Evolutionary conservation across 352 stramenopile species (phyloP).

Genomic region (Bremia lactucae): DNA sequence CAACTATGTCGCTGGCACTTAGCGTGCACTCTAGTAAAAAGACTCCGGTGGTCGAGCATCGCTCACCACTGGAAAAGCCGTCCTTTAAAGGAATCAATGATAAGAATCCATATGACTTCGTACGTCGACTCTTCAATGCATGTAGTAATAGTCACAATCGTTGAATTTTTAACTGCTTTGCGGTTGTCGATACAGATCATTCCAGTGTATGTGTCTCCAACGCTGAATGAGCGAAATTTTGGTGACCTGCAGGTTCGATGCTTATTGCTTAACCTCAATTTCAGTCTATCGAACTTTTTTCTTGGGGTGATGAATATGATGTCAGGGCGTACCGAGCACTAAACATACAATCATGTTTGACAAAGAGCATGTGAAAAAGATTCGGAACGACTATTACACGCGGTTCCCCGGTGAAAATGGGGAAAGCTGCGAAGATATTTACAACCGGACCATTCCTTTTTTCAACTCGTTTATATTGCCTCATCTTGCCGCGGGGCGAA

Average conservation of each 20-base stretch:
- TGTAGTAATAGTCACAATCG: too few relatives aligned
- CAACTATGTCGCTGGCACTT: constrained; percentile 65
- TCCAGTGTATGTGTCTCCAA: constrained; percentile 68
- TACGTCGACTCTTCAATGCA: constrained; percentile 16
- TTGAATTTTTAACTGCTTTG: constrained; percentile 7
- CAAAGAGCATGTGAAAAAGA: constrained; percentile 60
- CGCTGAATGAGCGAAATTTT: constrained; percentile 80
- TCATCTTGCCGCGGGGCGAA: constrained; percentile 57
- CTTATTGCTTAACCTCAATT: too few relatives aligned
- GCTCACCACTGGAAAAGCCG: constrained; percentile 56
- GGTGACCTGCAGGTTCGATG: constrained; percentile 48
- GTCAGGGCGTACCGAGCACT: constrained; percentile 56
- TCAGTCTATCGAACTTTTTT: too few relatives aligned
- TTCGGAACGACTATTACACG: constrained; percentile 72
- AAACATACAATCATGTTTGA: constrained; percentile 66
- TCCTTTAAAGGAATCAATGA: constrained; percentile 66
- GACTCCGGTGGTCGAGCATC: constrained; percentile 68
- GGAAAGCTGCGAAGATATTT: constrained; percentile 74
- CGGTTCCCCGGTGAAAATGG: constrained; percentile 72
- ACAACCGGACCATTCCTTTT: constrained; percentile 65
- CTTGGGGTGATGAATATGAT: too few relatives aligned
- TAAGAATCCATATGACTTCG: constrained; percentile 68
- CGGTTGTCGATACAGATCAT: constrained; percentile 34
- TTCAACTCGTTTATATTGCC: constrained; percentile 70
- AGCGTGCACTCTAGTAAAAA: constrained; percentile 77